phyloP scores from a whole-genome alignment of 2,329 filamentous ascomycete genomes.

The Colletotrichum eremochloae region DNA sequence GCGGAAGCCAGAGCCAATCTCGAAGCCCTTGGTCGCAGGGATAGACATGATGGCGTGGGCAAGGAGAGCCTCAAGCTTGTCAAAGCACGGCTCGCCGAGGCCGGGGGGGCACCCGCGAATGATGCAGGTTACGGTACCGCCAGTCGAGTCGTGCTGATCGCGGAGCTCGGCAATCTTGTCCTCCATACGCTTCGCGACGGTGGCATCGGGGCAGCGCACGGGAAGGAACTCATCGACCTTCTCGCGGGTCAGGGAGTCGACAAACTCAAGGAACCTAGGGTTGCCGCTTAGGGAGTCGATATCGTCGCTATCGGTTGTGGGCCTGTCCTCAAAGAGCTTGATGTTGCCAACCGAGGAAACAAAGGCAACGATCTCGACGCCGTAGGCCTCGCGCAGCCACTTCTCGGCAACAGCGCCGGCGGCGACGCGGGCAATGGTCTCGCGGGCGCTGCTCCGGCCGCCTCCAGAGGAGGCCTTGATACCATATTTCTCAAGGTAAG shows the following conservation, averaged over 20 bases:
- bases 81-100: constrained; percentile 93
- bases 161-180: constrained; percentile 81
- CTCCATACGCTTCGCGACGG: constrained; percentile 77
- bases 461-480: constrained; percentile 88
- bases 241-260: constrained; percentile 78
- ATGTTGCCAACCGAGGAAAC: constrained; percentile 86
- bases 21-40: constrained; percentile 94
- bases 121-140: constrained; percentile 96
- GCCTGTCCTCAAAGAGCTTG: constrained; percentile 70
- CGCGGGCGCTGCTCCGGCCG: constrained; percentile 89
- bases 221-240: constrained; percentile 90
- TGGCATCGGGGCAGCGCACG: constrained; percentile 82
- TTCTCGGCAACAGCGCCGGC: constrained; percentile 95
- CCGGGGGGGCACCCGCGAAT: constrained; percentile 88
- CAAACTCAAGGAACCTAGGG: constrained; percentile 81
- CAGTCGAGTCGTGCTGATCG: constrained; percentile 88
- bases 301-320: too few species aligned
- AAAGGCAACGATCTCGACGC: constrained; percentile 92
- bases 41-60: constrained; percentile 96
- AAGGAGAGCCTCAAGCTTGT: constrained; percentile 93
- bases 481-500: constrained; percentile 97
- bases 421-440: constrained; percentile 94
- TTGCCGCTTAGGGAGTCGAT: constrained; percentile 74
- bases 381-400: constrained; percentile 84
- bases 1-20: constrained; percentile 92